phyloP scores from a whole-genome alignment of 2,329 filamentous ascomycete species.

The Metarhizium anisopliae region DNA sequence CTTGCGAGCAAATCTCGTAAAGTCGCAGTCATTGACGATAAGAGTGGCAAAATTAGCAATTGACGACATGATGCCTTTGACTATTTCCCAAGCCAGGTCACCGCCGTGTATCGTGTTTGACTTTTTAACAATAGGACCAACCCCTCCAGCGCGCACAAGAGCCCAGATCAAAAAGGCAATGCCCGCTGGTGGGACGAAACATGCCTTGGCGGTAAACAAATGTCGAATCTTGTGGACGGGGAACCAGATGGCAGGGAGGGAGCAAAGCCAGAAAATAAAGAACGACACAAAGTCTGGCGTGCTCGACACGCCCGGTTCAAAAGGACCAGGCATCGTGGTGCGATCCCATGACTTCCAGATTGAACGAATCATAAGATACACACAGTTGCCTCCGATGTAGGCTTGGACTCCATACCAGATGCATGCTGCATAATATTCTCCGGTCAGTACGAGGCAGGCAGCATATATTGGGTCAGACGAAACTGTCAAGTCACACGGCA shows the following conservation, averaged over 20 bases:
- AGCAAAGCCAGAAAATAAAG: slow-evolving; percentile 77
- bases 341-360: slow-evolving; percentile 67
- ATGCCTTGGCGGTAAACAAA: slow-evolving; percentile 83
- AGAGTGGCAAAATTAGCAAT: slow-evolving; percentile 88
- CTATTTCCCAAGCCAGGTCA: slow-evolving; percentile 68
- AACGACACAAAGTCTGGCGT: slow-evolving; percentile 73
- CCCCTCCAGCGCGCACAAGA: slow-evolving; percentile 68
- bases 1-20: slow-evolving; percentile 71
- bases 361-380: slow-evolving; percentile 79
- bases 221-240: slow-evolving; percentile 84
- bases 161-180: slow-evolving; percentile 85
- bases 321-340: slow-evolving; percentile 55
- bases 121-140: slow-evolving; percentile 74
- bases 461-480: neutral
- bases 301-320: slow-evolving; percentile 54
- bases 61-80: slow-evolving; percentile 79
- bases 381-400: slow-evolving; percentile 78
- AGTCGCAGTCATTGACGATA: slow-evolving; percentile 77
- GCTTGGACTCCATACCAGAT: slow-evolving; percentile 82
- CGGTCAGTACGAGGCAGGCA: neutral
- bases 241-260: slow-evolving; percentile 79
- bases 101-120: slow-evolving; percentile 54
- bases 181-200: slow-evolving; percentile 73
- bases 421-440: slow-evolving; percentile 40
- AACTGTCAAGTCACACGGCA: neutral